Conservation (phyloP, 2,329 filamentous ascomycete species). For the Alternaria triticina region DNA sequence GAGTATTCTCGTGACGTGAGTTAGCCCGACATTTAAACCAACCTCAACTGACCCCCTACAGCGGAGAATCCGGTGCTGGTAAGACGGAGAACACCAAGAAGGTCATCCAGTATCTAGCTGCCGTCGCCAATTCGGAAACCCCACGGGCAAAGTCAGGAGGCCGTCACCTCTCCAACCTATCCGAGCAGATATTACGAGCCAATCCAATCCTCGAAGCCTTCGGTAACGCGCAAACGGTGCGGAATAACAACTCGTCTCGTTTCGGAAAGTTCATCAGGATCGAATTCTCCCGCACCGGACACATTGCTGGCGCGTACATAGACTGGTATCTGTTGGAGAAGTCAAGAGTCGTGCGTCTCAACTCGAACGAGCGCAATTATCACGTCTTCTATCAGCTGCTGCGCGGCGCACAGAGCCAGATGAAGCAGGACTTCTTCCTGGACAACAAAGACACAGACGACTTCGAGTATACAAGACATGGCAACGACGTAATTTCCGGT, state of each 20-base stretch:
- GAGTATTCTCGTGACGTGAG: constrained; percentile 89
- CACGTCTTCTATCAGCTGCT: constrained; percentile 97
- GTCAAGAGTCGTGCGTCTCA: constrained; percentile 92
- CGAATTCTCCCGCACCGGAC: constrained; percentile 85
- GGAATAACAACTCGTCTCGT: constrained; percentile 97
- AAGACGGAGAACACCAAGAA: constrained; percentile 99
- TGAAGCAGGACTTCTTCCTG: constrained; percentile 79
- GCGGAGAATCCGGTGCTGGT: constrained; percentile 92
- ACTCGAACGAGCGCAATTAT: constrained; percentile 89
- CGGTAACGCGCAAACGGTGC: constrained; percentile 95
- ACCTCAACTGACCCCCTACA: constrained; percentile 35
- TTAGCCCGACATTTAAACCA: constrained; percentile 11
- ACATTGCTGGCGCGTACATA: constrained; percentile 94
- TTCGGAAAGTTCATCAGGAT: constrained; percentile 99
- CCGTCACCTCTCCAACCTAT: constrained; percentile 81
- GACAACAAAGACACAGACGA: constrained; percentile 78
- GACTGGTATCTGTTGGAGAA: constrained; percentile 99
- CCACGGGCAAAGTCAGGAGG: constrained; percentile 65
- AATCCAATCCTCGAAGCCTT: constrained; percentile 98
- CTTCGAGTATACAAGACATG: constrained; percentile 89
- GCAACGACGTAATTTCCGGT: constrained; percentile 88
- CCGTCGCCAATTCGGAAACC: constrained; percentile 85
- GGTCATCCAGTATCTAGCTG: constrained; percentile 96
- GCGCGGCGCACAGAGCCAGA: constrained; percentile 75
- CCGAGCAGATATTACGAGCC: constrained; percentile 92